Base-by-base conservation (phyloP, 441 rosid species). In the Gossypium trilobum region DNA sequence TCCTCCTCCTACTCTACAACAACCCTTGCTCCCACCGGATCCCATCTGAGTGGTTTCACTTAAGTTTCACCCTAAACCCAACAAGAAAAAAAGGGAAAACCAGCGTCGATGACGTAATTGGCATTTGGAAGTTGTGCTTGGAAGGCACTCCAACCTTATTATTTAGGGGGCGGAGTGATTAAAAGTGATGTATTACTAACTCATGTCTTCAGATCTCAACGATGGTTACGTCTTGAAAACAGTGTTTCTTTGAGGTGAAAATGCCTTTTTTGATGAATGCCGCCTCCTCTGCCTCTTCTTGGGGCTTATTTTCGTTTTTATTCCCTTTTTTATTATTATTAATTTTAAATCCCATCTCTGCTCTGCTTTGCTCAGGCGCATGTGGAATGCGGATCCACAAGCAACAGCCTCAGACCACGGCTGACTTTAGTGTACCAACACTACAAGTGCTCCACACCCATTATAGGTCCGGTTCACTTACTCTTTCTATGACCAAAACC, bases 11-110 rank as follows among this genome's bases (percentile, higher is more conserved):
- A 57, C 69, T 62, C 77, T 73, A 68, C 73, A 71, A 61, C 59
- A 78, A 31, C 82, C 82, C 73, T 89, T 95, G 73, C 97, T 95
- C 50, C 96, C 85, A 57, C 89, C 81, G 73, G 97, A 88, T 82
- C 99, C 98, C 99, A 95, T 92, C 52, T 74, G 71, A 20, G 70
- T 13, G 52, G 54, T 29, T 66, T 56, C 29, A 56, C n/a, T 56
- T 56, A 8, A 19, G 5, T n/a, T 65, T 65, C 70, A 65, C 33
- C 20, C 39, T 65, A 46, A 65, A 44, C 13, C 70, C 36, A 65
- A 14, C 9, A 66, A 39, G 44, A 14, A 62, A 62, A 36, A 2
- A 23, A 23, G 44, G 14, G 20, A 33, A 63, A 63, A 63, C 2
- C 51, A 60, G 42, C 44, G 9, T 29, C 16, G 33, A 60, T 60